Base-by-base conservation (phyloP, 2,329 filamentous ascomycete genomes). In the Chaetomium sp. region DNA sequence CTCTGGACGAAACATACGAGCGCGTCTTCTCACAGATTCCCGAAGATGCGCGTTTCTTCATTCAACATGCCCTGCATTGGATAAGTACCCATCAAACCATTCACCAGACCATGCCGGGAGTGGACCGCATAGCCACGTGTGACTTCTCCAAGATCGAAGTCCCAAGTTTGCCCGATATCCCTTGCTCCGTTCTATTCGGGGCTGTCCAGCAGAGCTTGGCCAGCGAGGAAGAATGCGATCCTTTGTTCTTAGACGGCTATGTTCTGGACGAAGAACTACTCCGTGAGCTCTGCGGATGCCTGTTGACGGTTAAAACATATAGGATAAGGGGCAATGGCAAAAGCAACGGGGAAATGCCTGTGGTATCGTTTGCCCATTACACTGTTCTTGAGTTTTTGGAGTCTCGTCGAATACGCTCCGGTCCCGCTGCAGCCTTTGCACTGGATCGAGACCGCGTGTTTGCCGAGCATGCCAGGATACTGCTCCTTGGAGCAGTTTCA, bases 1-100 rank as follows among this genome's bases (percentile, higher is more conserved):
- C 51, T 5, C 56, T 68, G n/a, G 67, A 70, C 50, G 65, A 67
- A n/a, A 70, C 65, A 2, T 70, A 70, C 25, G 62, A 57, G 25
- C 55, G 67, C 3, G 65, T 66, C 10, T 27, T 70, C n/a, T 8
- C 29, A 1, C 21, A 19, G 12, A 65, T 70, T 33, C 60, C 42
- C 4, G 51, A 64, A 19, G 63, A 67, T 5, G 60, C 53, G 29
- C 58, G 58, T 1, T n/a, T 27, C 9, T 61, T 67, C 21, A 61
- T 69, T 38, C 61, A 51, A 16, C 57, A 66, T 0, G 49, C 51
- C n/a, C 49, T 66, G 4, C 42, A 59, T 0, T 63, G 58, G 63
- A 57, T 65, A 12, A 49, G 45, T 27, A 57, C 57, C 10, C 57
- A 57, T 27, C 42, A 23, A 2, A 5, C 7, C 19, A 60, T 57